phyloP scores from a whole-genome alignment of 148 eudicot species.

The Dysphania ambrosioides region DNA sequence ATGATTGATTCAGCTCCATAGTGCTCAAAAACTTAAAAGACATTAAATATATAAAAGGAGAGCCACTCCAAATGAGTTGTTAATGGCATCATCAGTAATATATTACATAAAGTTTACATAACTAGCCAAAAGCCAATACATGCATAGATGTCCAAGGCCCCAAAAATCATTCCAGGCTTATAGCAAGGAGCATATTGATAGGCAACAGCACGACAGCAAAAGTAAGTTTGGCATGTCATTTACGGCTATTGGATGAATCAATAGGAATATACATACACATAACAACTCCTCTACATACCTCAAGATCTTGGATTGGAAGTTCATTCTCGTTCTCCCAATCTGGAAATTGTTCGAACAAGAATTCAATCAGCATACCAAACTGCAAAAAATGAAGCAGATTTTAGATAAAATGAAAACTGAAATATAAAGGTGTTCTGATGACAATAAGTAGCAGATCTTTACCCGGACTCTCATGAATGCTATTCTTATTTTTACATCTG shows the following conservation, averaged over 20 bases:
- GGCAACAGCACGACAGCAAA: too few relatives aligned
- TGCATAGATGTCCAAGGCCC: too few relatives aligned
- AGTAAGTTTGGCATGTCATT: too few relatives aligned
- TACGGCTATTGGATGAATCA: too few relatives aligned
- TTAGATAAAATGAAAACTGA: neutral
- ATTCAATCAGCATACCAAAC: slow-evolving; percentile 93
- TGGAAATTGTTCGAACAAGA: slow-evolving; percentile 58
- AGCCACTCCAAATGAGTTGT: neutral
- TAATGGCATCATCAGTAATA: neutral
- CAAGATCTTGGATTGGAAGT: slow-evolving; percentile 64
- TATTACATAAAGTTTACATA: too few relatives aligned
- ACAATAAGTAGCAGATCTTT: neutral
- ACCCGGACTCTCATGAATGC: too few relatives aligned
- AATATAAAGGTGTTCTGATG: neutral
- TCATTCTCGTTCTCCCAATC: slow-evolving; percentile 51
- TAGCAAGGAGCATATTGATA: too few relatives aligned
- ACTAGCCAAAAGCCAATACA: too few relatives aligned
- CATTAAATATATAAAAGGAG: neutral
- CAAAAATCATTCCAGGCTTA: too few relatives aligned
- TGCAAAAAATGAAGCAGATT: slow-evolving; percentile 23
- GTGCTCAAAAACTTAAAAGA: neutral
- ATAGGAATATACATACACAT: too few relatives aligned
- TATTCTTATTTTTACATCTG: neutral
- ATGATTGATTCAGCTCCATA: neutral
- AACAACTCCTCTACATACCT: slow-evolving; percentile 54